phyloP scores from a whole-genome alignment of 495 filamentous ascomycete species.

The Platismatia glauca region DNA sequence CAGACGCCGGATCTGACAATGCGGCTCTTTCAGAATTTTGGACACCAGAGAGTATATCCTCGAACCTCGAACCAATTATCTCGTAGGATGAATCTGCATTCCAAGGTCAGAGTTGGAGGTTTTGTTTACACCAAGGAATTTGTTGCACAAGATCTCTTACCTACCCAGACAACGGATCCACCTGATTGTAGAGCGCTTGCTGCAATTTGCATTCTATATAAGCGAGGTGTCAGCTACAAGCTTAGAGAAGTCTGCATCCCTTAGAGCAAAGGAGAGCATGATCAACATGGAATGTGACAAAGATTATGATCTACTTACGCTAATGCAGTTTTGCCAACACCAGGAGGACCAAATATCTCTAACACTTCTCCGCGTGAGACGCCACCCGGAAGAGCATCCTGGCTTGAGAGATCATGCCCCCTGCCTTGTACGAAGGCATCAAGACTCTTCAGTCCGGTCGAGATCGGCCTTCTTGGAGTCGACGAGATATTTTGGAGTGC shows the following conservation, averaged over 20 bases:
- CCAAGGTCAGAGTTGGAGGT: not conserved
- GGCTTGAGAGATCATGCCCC: not conserved
- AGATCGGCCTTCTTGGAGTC: constrained; percentile 42
- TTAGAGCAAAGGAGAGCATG: not conserved
- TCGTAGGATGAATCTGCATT: constrained; percentile 41
- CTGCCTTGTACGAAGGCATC: constrained; percentile 41
- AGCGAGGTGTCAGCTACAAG: constrained; percentile 8
- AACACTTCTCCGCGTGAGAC: constrained; percentile 70
- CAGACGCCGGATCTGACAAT: constrained; percentile 4
- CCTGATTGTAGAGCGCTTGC: constrained; percentile 54
- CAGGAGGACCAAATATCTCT: constrained; percentile 84
- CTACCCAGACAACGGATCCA: constrained; percentile 73
- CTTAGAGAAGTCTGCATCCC: too few relatives aligned
- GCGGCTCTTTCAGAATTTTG: not conserved
- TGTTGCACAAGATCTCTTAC: constrained; percentile 40
- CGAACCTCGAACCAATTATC: constrained; percentile 34
- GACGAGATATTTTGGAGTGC: constrained; percentile 58
- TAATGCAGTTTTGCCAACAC: constrained; percentile 77
- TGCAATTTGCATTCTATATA: constrained; percentile 55
- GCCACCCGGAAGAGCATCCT: constrained; percentile 34
- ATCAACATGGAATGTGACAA: not conserved
- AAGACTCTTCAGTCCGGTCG: constrained; percentile 57
- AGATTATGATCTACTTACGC: constrained; percentile 44
- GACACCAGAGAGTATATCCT: constrained; percentile 27
- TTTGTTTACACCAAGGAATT: not conserved